These are phyloP conservation scores for Aspergillus hortae DNA, from an alignment of 2,329 filamentous ascomycete genomes.

Conservation along the genomic window DNA sequence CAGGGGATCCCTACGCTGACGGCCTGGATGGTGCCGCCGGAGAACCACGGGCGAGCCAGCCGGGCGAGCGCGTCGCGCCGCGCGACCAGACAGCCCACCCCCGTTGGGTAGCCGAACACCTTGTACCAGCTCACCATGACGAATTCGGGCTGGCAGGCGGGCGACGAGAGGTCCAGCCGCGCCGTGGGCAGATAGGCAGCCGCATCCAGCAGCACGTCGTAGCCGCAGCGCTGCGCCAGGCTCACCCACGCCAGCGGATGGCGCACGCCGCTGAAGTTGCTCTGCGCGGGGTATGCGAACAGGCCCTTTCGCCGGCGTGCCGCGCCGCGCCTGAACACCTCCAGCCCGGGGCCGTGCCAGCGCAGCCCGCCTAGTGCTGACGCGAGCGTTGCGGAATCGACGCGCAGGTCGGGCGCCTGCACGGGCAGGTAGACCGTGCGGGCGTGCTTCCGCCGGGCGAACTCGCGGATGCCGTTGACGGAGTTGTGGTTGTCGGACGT, in stretches of 20 bases:
- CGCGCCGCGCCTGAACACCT: not conserved
- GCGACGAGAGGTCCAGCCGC: constrained; percentile 1
- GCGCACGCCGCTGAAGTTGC: constrained; percentile 10
- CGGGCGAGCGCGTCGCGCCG: constrained; percentile 4
- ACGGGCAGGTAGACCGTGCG: constrained; percentile 8
- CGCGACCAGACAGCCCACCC: constrained; percentile 8
- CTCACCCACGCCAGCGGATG: constrained; percentile 8
- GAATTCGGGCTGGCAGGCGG: constrained; percentile 5
- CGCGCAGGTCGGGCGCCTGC: constrained; percentile 4
- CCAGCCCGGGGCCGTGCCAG: not conserved
- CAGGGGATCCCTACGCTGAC: constrained; percentile 1
- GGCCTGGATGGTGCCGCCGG: constrained; percentile 3
- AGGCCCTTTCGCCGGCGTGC: constrained; percentile 2
- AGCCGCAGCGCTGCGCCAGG: constrained; percentile 5
- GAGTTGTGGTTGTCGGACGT: constrained; percentile 12
- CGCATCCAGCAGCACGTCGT: constrained; percentile 8
- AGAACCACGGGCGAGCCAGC: constrained; percentile 10
- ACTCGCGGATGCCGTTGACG: constrained; percentile 9
- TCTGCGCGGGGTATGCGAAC: constrained; percentile 11
- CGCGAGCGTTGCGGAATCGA: constrained; percentile 1
- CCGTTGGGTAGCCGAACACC: constrained; percentile 8
- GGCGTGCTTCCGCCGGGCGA: constrained; percentile 1
- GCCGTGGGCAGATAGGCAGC: constrained; percentile 8
- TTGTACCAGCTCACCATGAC: constrained; percentile 11
- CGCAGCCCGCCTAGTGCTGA: not conserved